These are phyloP conservation scores for Alopecurus myosuroides DNA, from an alignment of 176 grass and related monocot species.

Conservation along the genomic window DNA sequence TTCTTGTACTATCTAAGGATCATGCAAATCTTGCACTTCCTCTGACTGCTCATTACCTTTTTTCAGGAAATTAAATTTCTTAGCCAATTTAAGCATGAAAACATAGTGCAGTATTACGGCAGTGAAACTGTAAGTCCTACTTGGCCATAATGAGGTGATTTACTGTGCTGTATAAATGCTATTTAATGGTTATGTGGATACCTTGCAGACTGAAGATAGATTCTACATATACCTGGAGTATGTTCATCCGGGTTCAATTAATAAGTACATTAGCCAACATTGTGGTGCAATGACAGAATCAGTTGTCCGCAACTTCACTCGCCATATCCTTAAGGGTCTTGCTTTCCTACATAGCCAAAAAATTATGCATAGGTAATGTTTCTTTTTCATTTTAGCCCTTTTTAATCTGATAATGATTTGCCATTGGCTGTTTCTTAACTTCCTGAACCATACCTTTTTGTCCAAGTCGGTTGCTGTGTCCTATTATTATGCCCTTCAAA, in stretches of 20 bases:
- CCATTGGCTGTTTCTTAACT: not conserved
- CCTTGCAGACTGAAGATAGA: slow-evolving; percentile 49
- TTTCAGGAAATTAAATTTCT: slow-evolving; percentile 98
- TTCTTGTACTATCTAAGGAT: slow-evolving; percentile 25
- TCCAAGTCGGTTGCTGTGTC: not conserved
- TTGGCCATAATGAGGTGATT: not conserved
- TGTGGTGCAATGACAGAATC: slow-evolving; percentile 93
- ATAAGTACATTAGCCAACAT: slow-evolving; percentile 88
- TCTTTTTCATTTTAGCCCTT: slow-evolving; percentile 3
- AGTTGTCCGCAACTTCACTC: slow-evolving; percentile 89
- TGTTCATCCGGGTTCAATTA: slow-evolving; percentile 96
- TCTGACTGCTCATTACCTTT: slow-evolving; percentile 27
- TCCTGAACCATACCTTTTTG: not conserved
- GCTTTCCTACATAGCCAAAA: slow-evolving; percentile 93
- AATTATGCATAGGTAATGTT: slow-evolving; percentile 49
- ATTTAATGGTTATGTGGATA: slow-evolving; percentile 21
- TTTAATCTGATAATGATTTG: not conserved
- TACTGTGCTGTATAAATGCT: slow-evolving; percentile 9
- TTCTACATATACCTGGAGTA: slow-evolving; percentile 99
- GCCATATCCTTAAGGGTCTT: slow-evolving; percentile 90
- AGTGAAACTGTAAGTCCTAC: slow-evolving; percentile 80
- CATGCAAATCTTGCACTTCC: not conserved
- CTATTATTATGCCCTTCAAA: not conserved
- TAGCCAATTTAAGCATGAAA: slow-evolving; percentile 97
- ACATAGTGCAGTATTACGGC: slow-evolving; percentile 98